These are phyloP conservation scores for Fusarium poae DNA, from an alignment of 2,329 filamentous ascomycete genomes.

Conservation along the genomic window DNA sequence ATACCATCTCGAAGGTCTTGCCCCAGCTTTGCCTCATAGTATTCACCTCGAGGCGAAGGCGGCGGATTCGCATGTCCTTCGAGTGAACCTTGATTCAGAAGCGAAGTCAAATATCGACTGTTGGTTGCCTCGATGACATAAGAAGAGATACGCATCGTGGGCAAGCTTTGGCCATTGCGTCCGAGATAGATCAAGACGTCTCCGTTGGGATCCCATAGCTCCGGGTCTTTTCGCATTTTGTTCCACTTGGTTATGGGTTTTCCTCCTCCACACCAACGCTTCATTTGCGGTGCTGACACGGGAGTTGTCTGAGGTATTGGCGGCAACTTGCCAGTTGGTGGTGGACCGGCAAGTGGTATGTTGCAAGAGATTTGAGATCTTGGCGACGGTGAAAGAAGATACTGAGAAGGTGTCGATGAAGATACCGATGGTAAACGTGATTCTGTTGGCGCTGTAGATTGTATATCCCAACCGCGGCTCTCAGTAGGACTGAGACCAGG, in stretches of 20 bases:
- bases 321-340: conserved; percentile 60
- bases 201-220: conserved; percentile 71
- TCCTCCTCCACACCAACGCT: conserved; percentile 66
- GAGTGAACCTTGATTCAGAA: conserved; percentile 66
- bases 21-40: conserved; percentile 54
- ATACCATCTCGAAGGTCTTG: conserved; percentile 27
- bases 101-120: conserved; percentile 65
- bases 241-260: conserved; percentile 66
- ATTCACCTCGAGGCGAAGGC: conserved; percentile 57
- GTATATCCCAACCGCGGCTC: conserved; percentile 24
- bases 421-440: conserved; percentile 23
- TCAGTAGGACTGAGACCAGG: conserved; percentile 22
- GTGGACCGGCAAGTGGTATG: conserved; percentile 50
- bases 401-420: conserved; percentile 35
- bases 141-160: conserved; percentile 69
- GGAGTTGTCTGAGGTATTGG: conserved; percentile 53
- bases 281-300: conserved; percentile 56
- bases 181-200: conserved; percentile 71
- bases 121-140: conserved; percentile 70
- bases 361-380: conserved; percentile 40
- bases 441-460: conserved; percentile 23
- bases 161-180: conserved; percentile 60
- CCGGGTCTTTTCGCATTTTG: conserved; percentile 70
- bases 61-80: conserved; percentile 58
- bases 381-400: conserved; percentile 35